A percentile compares a stretch with the other conserved stretches of the same genome.
Evolutionary conservation across 257 asterid genomes (phyloP).

Genomic region (Salvia rosmarinus): DNA sequence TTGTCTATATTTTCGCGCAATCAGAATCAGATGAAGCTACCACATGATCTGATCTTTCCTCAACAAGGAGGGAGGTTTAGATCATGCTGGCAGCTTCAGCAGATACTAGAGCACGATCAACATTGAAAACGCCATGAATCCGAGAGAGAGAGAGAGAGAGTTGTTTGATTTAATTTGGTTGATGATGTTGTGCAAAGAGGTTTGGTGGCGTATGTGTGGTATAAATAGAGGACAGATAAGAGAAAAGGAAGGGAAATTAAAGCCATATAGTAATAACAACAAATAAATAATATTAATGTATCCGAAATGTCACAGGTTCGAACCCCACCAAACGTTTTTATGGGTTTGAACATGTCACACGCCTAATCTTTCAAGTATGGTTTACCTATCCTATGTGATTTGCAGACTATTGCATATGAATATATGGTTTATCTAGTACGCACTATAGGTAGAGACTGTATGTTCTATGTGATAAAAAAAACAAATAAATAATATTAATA

Average conservation of each 20-base stretch:
- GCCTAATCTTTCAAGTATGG: no score
- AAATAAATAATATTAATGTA: conserved; percentile 32
- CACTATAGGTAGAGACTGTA: no score
- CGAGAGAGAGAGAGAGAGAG: conserved; percentile 17
- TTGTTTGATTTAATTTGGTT: not conserved
- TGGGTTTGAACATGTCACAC: no score
- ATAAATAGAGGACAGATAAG: conserved; percentile 39
- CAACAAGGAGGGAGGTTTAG: conserved; percentile 48
- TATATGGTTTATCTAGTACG: no score
- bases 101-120: conserved; percentile 44
- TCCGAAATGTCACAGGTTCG: no score
- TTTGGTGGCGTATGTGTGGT: conserved; percentile 26
- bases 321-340: no score
- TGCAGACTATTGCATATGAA: no score
- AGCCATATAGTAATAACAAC: conserved; percentile 37
- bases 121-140: not conserved
- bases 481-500: conserved; percentile 32
- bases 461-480: no score
- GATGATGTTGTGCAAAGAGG: not conserved
- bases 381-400: no score
- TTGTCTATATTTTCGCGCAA: conserved; percentile 27
- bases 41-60: conserved; percentile 70
- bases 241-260: conserved; percentile 11
- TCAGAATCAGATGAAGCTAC: conserved; percentile 69
- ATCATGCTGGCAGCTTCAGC: conserved; percentile 98